Evolutionary conservation across 495 filamentous ascomycete genomes (phyloP), one percentile per base, ranked within the genome.

Genomic region (Terfezia boudieri): DNA sequence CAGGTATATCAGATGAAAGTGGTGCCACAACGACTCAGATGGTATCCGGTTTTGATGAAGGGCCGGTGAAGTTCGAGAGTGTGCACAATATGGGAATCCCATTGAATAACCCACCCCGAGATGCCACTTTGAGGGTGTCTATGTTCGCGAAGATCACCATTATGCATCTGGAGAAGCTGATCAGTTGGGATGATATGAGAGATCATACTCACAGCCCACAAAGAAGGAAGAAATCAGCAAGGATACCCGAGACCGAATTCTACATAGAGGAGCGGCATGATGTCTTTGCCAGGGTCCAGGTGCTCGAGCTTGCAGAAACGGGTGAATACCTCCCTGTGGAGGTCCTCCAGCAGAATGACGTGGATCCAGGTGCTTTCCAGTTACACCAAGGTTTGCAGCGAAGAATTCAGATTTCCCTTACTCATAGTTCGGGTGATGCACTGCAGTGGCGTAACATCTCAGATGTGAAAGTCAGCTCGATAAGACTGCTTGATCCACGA

Each of bases 171-270:
- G 90, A 99, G 64, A 96, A 94, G 67, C 73, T 99, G 37, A 76
- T 99, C 5, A 96, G 92, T 67, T 99, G 90, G 90, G 90, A 99
- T 67, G 92, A 94, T 63, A 94, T 99, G 79, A 76, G 86, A 49
- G 89, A 96, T 62, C 74, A 78, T 10, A 70, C 71, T n/a, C 65
- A 58, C 16, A 65, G 70, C 0, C 69, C 69, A 49, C 73, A 77
- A 56, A 78, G 80, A 61, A 51, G 26, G 23, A 72, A 74, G 36
- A 82, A 80, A 61, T 71, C 71, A 37, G 77, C 87, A 8, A 74
- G 90, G 20, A 77, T 99, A 59, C 80, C 83, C 41, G 90, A 99
- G 66, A 77, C 81, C 1, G 86, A 96, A 58, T 99, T 87, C 64
- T 94, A 82, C 61, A 85, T 78, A 0, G 84, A 93, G 67, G 90